Percentiles rank a stretch among this genome's conserved stretches.
Conservation (phyloP, 257 asterid species). For the Jasminum sambac region DNA sequence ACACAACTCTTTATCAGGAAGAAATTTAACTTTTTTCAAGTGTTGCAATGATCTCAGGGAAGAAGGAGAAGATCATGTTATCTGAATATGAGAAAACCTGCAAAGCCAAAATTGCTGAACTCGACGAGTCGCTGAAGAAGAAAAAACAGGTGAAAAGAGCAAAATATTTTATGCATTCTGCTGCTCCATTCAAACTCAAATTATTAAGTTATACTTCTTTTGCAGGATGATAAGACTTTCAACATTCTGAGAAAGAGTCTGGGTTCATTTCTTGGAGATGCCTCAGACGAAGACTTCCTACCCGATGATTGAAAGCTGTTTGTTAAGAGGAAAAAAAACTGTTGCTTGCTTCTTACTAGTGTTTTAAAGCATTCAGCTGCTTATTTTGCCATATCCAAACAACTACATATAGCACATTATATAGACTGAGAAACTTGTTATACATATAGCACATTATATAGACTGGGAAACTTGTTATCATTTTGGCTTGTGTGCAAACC, state of each 20-base stretch:
- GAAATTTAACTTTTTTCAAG: slow-evolving; percentile 1
- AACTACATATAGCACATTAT: not conserved
- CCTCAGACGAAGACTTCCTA: slow-evolving; percentile 93
- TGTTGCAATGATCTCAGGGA: slow-evolving; percentile 53
- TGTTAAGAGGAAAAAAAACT: slow-evolving; percentile 1
- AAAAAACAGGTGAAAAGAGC: slow-evolving; percentile 68
- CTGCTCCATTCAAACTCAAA: not conserved
- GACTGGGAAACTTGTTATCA: slow-evolving; percentile 9
- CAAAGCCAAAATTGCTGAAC: slow-evolving; percentile 60
- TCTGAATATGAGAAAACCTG: slow-evolving; percentile 72
- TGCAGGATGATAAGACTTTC: slow-evolving; percentile 89
- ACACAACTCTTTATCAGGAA: slow-evolving; percentile 15
- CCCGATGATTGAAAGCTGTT: slow-evolving; percentile 46
- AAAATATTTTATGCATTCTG: slow-evolving; percentile 18
- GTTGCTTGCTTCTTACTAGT: slow-evolving; percentile 9
- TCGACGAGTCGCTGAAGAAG: slow-evolving; percentile 93
- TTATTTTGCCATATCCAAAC: not conserved
- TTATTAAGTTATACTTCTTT: slow-evolving; percentile 17
- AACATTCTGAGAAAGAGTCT: slow-evolving; percentile 77
- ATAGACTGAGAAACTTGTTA: slow-evolving; percentile 8
- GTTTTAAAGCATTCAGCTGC: slow-evolving; percentile 2
- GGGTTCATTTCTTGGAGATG: slow-evolving; percentile 86
- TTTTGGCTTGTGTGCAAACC: not conserved
- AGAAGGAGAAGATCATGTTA: slow-evolving; percentile 79
- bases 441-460: not conserved